phyloP scores from a whole-genome alignment of 768 basidiomycete species.

The Tricholoma matsutake region DNA sequence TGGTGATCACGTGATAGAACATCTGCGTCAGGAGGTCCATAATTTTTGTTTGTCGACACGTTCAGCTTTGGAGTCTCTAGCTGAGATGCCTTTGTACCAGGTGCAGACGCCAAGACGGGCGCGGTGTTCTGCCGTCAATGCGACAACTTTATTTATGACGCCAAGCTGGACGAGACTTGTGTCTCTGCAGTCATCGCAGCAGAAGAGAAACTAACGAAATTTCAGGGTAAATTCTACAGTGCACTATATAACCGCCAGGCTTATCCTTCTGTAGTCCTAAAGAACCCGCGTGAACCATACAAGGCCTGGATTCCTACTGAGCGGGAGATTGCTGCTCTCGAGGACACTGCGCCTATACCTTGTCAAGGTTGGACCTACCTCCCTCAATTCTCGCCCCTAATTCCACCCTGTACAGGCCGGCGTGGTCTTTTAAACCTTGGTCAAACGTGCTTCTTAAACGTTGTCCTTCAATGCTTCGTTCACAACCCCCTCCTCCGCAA shows the following conservation, averaged over 20 bases:
- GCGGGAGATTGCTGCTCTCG: conserved; percentile 42
- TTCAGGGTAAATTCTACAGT: conserved; percentile 43
- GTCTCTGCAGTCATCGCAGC: conserved; percentile 42
- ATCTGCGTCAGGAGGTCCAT: conserved; percentile 59
- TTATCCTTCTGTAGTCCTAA: conserved; percentile 22
- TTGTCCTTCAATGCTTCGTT: conserved; percentile 82
- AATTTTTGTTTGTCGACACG: conserved; percentile 53
- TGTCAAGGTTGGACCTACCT: conserved; percentile 57
- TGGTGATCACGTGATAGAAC: conserved; percentile 51
- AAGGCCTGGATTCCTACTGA: conserved; percentile 36
- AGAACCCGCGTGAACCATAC: conserved; percentile 35
- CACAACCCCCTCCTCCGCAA: conserved; percentile 89
- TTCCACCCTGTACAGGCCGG: conserved; percentile 46
- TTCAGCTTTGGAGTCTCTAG: not conserved
- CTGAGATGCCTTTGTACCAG: conserved; percentile 35
- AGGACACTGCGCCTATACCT: conserved; percentile 48
- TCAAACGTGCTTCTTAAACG: conserved; percentile 93
- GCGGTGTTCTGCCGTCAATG: conserved; percentile 71
- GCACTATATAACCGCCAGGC: not conserved
- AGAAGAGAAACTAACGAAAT: conserved; percentile 61
- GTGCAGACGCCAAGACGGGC: conserved; percentile 73
- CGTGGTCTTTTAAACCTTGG: conserved; percentile 85
- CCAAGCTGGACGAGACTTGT: conserved; percentile 45
- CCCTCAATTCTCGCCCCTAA: not conserved
- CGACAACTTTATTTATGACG: conserved; percentile 70